Conservation (phyloP, 352 stramenopile genomes). For the Phytophthora tubulina region DNA sequence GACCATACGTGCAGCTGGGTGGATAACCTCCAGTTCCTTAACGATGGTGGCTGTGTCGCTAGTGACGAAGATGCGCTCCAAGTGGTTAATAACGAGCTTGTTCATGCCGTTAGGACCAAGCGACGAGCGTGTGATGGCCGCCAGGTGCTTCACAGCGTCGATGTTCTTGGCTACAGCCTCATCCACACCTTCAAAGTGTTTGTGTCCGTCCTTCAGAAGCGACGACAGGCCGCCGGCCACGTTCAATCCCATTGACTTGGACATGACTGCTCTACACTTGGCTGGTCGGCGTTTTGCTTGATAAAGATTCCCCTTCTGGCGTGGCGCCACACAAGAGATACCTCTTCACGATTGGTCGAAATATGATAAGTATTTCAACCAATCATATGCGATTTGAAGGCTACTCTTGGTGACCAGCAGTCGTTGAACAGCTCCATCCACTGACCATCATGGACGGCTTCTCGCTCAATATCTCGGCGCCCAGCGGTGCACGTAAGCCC, state of each 20-base stretch:
- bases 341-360: constrained; percentile 21
- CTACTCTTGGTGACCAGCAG: constrained; percentile 21
- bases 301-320: constrained; percentile 46
- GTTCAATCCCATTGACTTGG: constrained; percentile 97
- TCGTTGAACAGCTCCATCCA: constrained; percentile 8
- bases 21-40: constrained; percentile 98
- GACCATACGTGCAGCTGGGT: constrained; percentile 99
- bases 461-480: constrained; percentile 84
- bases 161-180: constrained; percentile 99
- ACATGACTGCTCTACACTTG: constrained; percentile 57
- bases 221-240: constrained; percentile 95
- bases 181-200: constrained; percentile 95
- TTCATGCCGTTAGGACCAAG: constrained; percentile 99
- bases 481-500: constrained; percentile 44
- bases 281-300: constrained; percentile 36
- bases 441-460: constrained; percentile 65
- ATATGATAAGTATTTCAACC: constrained; percentile 11
- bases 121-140: constrained; percentile 97
- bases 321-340: constrained; percentile 39
- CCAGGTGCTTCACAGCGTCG: constrained; percentile 98
- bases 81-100: constrained; percentile 99
- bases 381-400: constrained; percentile 20
- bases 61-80: constrained; percentile 99
- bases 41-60: constrained; percentile 99
- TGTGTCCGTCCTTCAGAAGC: constrained; percentile 99